phyloP scores from a whole-genome alignment of 345 rosid species.

The Eucalyptus sp. region DNA sequence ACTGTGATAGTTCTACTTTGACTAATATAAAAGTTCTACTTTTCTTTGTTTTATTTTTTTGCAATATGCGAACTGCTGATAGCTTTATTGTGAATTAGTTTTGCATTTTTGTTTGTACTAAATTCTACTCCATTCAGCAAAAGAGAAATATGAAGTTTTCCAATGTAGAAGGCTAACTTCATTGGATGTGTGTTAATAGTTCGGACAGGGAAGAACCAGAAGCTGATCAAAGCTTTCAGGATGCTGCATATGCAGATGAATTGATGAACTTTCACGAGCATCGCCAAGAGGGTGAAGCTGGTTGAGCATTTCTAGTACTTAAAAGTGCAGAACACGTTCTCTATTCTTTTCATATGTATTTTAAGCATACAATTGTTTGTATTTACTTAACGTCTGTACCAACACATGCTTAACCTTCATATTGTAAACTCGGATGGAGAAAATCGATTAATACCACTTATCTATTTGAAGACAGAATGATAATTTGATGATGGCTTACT shows the following conservation, averaged over 20 bases:
- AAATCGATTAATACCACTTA: background rate
- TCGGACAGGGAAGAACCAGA: constrained; percentile 83
- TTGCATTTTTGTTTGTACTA: background rate
- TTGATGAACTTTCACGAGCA: constrained; percentile 69
- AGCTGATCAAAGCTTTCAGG: constrained; percentile 89
- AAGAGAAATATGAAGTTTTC: background rate
- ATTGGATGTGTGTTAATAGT: constrained; percentile 16
- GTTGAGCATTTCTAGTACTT: constrained; percentile 21
- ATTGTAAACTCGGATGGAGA: background rate
- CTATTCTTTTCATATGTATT: background rate
- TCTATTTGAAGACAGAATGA: background rate
- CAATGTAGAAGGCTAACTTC: background rate
- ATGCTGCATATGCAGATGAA: constrained; percentile 85
- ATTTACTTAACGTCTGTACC: background rate
- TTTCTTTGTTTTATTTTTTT: background rate
- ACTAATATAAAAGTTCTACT: background rate
- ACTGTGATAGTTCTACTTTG: background rate
- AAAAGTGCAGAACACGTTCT: background rate
- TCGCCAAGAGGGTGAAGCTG: constrained; percentile 76
- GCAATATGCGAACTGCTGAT: background rate
- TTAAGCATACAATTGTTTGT: rapidly evolving
- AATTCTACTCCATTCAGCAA: background rate
- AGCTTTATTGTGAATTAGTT: background rate
- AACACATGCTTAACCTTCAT: background rate
- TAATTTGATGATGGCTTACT: background rate